Evolutionary conservation across 1,284 basidiomycete species (phyloP).

Genomic region (Sutorius eximius): DNA sequence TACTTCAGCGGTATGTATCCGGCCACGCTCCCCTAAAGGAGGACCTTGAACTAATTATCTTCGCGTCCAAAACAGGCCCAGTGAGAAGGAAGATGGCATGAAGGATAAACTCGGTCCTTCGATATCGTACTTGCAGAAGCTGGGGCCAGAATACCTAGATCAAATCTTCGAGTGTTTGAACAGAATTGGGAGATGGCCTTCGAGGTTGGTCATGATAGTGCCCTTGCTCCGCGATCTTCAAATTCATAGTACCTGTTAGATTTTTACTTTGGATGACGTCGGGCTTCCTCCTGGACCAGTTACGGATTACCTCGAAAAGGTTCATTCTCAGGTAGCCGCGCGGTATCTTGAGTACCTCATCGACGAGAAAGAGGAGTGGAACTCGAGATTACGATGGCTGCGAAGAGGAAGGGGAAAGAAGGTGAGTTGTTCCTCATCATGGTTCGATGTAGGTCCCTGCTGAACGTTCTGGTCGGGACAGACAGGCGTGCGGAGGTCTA

Average conservation of each 20-base stretch:
- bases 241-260: constrained; percentile 44
- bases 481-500: constrained; percentile 53
- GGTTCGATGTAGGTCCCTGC: not conserved
- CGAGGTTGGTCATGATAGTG: constrained; percentile 48
- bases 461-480: constrained; percentile 21
- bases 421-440: constrained; percentile 39
- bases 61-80: constrained; percentile 51
- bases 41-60: not conserved
- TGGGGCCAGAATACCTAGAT: constrained; percentile 78
- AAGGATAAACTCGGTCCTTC: constrained; percentile 83
- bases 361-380: constrained; percentile 79
- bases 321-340: constrained; percentile 67
- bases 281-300: constrained; percentile 81
- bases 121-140: constrained; percentile 87
- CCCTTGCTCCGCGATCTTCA: not conserved
- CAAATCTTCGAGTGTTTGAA: constrained; percentile 82
- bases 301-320: constrained; percentile 73
- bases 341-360: constrained; percentile 90
- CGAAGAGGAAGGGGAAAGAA: constrained; percentile 54
- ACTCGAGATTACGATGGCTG: constrained; percentile 59
- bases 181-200: constrained; percentile 72
- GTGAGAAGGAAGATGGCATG: constrained; percentile 75
- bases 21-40: not conserved
- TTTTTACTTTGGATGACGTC: constrained; percentile 94
- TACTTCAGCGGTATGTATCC: constrained; percentile 68